Evolutionary conservation across 2,329 filamentous ascomycete species (phyloP).

Genomic region (Curvularia eragrostidis): DNA sequence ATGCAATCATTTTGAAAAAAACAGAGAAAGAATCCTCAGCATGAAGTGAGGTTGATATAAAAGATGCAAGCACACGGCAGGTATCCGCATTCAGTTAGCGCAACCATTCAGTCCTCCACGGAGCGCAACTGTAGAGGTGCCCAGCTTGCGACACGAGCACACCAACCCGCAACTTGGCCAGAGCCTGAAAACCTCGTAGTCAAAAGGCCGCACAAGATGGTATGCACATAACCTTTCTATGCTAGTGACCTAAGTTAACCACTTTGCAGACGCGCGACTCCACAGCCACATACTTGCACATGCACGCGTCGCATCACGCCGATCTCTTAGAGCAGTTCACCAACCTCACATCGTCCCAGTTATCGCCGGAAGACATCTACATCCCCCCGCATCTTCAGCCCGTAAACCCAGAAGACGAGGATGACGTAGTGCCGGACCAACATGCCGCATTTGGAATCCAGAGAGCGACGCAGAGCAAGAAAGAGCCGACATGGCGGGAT

Average conservation of each 20-base stretch:
- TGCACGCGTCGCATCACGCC: conserved; percentile 73
- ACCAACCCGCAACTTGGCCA: not conserved
- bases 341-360: conserved; percentile 39
- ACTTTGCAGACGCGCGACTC: conserved; percentile 70
- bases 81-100: conserved; percentile 8
- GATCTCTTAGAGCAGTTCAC: conserved; percentile 74
- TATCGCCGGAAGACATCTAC: conserved; percentile 73
- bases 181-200: not conserved
- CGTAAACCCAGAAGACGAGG: conserved; percentile 85
- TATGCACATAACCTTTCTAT: not conserved
- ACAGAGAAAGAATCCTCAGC: not conserved
- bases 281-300: conserved; percentile 76
- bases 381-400: conserved; percentile 81
- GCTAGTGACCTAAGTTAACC: conserved; percentile 5
- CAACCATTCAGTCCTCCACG: conserved; percentile 5
- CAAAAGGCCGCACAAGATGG: not conserved
- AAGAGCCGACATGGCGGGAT: conserved; percentile 80
- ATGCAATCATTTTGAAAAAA: not conserved
- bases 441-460: conserved; percentile 88
- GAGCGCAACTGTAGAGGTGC: not conserved
- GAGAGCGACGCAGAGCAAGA: conserved; percentile 74
- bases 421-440: conserved; percentile 86
- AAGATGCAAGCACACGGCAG: not conserved
- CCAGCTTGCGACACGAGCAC: not conserved
- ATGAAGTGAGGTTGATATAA: not conserved